Evolutionary conservation across 768 basidiomycete genomes (phyloP).

Genomic region (Xanthoconium stramineum): DNA sequence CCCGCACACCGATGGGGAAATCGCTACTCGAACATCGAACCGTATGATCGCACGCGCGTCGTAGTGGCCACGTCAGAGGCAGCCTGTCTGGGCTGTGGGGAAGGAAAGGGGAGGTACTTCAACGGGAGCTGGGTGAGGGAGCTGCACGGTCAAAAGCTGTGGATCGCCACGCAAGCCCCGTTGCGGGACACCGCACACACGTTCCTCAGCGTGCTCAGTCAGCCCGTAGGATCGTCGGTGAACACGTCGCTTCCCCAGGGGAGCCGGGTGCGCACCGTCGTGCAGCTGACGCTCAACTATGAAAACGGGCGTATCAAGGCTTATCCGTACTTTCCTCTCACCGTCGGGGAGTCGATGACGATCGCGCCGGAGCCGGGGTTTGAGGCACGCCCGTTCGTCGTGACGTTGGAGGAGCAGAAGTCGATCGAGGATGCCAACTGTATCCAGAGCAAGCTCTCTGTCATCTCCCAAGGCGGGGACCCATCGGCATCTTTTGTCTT

Average conservation of each 20-base stretch:
- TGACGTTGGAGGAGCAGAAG: conserved; percentile 51
- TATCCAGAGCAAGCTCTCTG: conserved; percentile 56
- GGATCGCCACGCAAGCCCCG: conserved; percentile 87
- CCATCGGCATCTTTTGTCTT: conserved; percentile 46
- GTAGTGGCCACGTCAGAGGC: conserved; percentile 36
- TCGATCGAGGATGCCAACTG: conserved; percentile 56
- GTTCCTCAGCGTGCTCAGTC: conserved; percentile 69
- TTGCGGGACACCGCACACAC: conserved; percentile 65
- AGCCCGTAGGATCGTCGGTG: conserved; percentile 39
- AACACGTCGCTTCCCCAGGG: conserved; percentile 23
- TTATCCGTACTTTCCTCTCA: conserved; percentile 68
- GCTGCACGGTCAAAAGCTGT: conserved; percentile 66
- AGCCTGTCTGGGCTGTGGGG: conserved; percentile 18
- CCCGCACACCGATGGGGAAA: conserved; percentile 48
- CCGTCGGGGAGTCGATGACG: conserved; percentile 50
- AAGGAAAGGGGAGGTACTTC: conserved; percentile 53
- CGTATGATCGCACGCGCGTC: conserved; percentile 82
- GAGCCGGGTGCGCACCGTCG: conserved; percentile 65
- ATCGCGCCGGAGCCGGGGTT: conserved; percentile 45
- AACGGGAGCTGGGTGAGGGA: conserved; percentile 89
- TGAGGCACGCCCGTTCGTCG: conserved; percentile 44
- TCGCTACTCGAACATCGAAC: conserved; percentile 70
- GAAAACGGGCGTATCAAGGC: conserved; percentile 74
- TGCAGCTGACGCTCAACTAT: conserved; percentile 75
- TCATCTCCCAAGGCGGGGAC: conserved; percentile 37